phyloP scores from a whole-genome alignment of 192 early-diverging fungal species.

The Dissophora globulifera region DNA sequence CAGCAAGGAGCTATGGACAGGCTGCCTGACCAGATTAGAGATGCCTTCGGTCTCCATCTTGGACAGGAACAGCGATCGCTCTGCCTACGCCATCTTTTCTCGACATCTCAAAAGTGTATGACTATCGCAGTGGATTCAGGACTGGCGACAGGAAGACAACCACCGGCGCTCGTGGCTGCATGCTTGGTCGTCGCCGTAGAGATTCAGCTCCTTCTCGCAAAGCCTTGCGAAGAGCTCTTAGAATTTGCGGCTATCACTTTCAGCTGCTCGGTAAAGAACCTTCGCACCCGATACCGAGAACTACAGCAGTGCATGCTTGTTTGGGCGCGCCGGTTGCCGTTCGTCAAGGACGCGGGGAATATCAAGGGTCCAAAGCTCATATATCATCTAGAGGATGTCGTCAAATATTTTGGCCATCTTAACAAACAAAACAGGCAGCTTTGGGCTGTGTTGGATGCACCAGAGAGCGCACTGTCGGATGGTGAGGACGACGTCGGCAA shows the following conservation, averaged over 20 bases:
- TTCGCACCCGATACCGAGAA: constrained; percentile 6
- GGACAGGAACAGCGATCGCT: not conserved
- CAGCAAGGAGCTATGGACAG: constrained; percentile 8
- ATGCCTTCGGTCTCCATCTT: constrained; percentile 2
- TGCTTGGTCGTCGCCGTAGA: constrained; percentile 26
- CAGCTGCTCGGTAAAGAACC: not conserved
- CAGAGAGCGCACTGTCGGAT: not conserved
- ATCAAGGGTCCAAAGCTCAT: constrained; percentile 21
- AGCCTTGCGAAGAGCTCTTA: constrained; percentile 2
- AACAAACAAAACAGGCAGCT: constrained; percentile 16
- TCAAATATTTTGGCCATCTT: constrained; percentile 29
- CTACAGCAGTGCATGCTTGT: constrained; percentile 14
- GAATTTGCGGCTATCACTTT: constrained; percentile 9
- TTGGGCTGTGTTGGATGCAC: constrained; percentile 12
- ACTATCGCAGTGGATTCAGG: constrained; percentile 21
- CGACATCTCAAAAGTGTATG: constrained; percentile 35
- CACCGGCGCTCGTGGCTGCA: constrained; percentile 10
- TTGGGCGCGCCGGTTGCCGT: constrained; percentile 37
- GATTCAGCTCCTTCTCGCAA: not conserved
- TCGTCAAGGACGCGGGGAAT: not conserved
- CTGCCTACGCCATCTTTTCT: constrained; percentile 12
- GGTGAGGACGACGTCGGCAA: too few relatives aligned
- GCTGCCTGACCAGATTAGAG: constrained; percentile 6
- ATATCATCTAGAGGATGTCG: constrained; percentile 24
- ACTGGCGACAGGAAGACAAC: constrained; percentile 5